Conservation (phyloP, 176 grass and related monocot species). For the Chrysopogon serrulatus region DNA sequence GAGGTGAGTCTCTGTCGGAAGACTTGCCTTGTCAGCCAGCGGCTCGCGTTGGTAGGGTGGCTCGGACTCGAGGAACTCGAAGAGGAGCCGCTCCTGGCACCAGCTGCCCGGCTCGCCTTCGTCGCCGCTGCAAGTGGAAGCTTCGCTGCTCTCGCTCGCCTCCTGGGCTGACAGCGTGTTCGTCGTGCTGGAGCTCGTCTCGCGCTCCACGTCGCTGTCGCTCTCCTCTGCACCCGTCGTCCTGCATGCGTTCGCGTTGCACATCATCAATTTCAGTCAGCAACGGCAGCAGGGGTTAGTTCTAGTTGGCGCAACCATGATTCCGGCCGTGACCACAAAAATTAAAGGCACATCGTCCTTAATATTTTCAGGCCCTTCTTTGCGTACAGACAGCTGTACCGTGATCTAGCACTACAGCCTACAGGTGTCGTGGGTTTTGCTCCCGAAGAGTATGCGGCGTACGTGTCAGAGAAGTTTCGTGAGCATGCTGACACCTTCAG, state of each 20-base stretch:
- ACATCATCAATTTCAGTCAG: neutral
- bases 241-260: constrained; percentile 1
- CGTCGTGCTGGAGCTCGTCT: constrained; percentile 34
- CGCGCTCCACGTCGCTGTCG: constrained; percentile 53
- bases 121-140: constrained; percentile 43
- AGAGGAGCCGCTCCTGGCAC: constrained; percentile 39
- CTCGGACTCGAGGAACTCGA: constrained; percentile 65
- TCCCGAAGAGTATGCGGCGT: neutral
- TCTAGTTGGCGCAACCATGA: neutral
- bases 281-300: neutral
- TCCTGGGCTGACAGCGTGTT: constrained; percentile 19
- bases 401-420: neutral
- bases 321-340: neutral
- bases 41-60: constrained; percentile 54
- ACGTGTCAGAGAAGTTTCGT: neutral
- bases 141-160: constrained; percentile 2
- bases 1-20: neutral
- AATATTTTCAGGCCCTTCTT: too few species aligned
- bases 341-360: neutral
- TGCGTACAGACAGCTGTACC: neutral
- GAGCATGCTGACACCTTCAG: neutral
- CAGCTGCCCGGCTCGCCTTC: constrained; percentile 32
- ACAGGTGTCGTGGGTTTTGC: neutral
- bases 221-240: constrained; percentile 43
- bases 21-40: constrained; percentile 56